Evolutionary conservation across 1,139 yeast species (phyloP).

Genomic region (Hansenula lynferdii): DNA sequence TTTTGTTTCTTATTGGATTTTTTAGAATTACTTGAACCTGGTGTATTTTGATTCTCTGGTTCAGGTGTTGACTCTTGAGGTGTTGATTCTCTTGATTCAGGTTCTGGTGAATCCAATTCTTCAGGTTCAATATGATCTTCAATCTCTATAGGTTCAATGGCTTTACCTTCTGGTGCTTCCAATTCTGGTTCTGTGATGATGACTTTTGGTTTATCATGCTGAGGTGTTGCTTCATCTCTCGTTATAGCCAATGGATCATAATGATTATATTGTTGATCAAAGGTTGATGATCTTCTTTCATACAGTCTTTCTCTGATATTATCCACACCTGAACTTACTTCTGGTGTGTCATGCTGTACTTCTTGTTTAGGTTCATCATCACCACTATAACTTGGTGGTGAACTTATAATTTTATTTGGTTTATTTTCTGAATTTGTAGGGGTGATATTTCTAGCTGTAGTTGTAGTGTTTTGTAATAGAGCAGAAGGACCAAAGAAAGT

Average conservation of each 20-base stretch:
- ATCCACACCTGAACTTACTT: constrained; percentile 3
- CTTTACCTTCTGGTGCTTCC: neutral
- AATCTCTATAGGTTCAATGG: neutral
- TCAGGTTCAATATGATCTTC: no score
- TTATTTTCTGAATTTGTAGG: constrained; percentile 3
- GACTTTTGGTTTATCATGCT: neutral
- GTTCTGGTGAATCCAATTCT: no score
- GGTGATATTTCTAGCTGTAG: no score
- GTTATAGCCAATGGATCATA: constrained; percentile 5
- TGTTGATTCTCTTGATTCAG: neutral
- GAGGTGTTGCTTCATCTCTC: neutral
- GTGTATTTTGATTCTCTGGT: neutral
- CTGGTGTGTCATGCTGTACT: neutral
- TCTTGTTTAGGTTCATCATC: constrained; percentile 17
- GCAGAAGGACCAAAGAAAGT: constrained; percentile 54
- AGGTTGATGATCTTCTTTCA: constrained; percentile 20
- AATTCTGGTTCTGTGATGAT: neutral
- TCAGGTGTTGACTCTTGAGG: neutral
- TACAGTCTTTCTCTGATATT: constrained; percentile 14
- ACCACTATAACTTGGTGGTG: constrained; percentile 20
- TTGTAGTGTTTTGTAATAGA: constrained; percentile 6
- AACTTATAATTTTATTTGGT: constrained; percentile 9
- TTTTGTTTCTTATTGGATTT: constrained; percentile 16
- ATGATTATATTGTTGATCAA: constrained; percentile 14
- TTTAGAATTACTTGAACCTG: constrained; percentile 8